These are phyloP conservation scores for Mallotus nudiflorus DNA, from an alignment of 345 rosid genomes.

Conservation along the genomic window DNA sequence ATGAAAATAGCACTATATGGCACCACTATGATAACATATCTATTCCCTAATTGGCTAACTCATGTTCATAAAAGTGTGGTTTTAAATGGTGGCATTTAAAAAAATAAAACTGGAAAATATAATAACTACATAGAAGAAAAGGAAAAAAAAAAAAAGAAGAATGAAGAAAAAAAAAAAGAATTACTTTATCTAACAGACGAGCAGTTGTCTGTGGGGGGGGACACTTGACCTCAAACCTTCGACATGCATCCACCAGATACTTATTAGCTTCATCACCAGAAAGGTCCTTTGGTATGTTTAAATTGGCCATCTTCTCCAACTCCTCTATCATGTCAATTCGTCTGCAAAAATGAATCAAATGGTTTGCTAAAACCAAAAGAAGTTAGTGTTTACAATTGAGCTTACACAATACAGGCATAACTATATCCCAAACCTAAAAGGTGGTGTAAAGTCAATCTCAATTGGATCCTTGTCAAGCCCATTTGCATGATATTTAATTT, in stretches of 20 bases:
- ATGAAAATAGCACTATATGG: no score
- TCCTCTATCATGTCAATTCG: constrained; percentile 89
- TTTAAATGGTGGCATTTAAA: no score
- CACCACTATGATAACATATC: no score
- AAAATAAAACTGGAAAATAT: no score
- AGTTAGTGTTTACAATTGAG: not conserved
- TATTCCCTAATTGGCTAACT: no score
- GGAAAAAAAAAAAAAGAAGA: no score
- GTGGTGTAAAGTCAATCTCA: constrained; percentile 95
- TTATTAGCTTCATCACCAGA: constrained; percentile 78
- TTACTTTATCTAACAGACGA: constrained; percentile 87
- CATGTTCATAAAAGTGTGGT: no score
- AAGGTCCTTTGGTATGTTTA: constrained; percentile 82
- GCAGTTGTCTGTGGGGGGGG: constrained; percentile 91
- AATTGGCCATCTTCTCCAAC: constrained; percentile 85
- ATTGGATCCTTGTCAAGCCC: constrained; percentile 87
- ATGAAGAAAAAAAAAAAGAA: no score
- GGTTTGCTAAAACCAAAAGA: not conserved
- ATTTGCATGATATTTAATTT: constrained; percentile 80
- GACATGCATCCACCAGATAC: constrained; percentile 69
- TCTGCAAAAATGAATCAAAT: constrained; percentile 36
- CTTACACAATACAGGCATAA: not conserved
- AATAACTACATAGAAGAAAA: no score
- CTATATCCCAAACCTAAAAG: constrained; percentile 64
- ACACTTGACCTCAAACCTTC: constrained; percentile 77